Conservation (phyloP, 441 rosid genomes). For the Daphne laureola region DNA sequence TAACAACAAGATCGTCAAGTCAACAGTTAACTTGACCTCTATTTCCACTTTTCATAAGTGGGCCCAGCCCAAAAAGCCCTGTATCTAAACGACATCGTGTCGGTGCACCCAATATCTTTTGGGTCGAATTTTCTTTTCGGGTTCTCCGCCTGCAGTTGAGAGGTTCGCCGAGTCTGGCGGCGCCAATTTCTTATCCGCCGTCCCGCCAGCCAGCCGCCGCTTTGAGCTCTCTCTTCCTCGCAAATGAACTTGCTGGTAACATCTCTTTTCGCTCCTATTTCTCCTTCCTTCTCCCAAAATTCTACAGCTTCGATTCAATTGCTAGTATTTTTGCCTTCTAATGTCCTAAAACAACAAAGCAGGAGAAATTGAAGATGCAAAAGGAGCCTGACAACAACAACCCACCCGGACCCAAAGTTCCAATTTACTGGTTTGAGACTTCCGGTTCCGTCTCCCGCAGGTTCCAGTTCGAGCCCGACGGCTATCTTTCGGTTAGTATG, state of each 20-base stretch:
- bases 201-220: not conserved
- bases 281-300: too few relatives aligned
- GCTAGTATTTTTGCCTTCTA: too few relatives aligned
- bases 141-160: too few relatives aligned
- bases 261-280: not conserved
- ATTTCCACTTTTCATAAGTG: too few relatives aligned
- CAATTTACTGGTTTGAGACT: conserved; percentile 66
- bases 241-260: conserved; percentile 12
- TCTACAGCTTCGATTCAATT: too few relatives aligned
- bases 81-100: too few relatives aligned
- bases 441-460: conserved; percentile 58
- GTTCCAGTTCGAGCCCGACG: conserved; percentile 60
- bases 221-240: not conserved
- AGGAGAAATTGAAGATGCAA: conserved; percentile 49
- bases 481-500: conserved; percentile 62
- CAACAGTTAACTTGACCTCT: too few relatives aligned
- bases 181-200: conserved; percentile 8
- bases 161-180: conserved; percentile 1
- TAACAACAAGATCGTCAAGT: too few relatives aligned
- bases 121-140: too few relatives aligned
- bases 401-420: conserved; percentile 19
- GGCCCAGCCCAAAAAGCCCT: too few relatives aligned
- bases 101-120: too few relatives aligned
- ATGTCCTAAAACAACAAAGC: conserved; percentile 4
- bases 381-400: conserved; percentile 36